A percentile compares a stretch with the other conserved stretches of the same genome.
Evolutionary conservation across 73 alveolate species (phyloP).

Genomic region (Paramecium sexaurelia): DNA sequence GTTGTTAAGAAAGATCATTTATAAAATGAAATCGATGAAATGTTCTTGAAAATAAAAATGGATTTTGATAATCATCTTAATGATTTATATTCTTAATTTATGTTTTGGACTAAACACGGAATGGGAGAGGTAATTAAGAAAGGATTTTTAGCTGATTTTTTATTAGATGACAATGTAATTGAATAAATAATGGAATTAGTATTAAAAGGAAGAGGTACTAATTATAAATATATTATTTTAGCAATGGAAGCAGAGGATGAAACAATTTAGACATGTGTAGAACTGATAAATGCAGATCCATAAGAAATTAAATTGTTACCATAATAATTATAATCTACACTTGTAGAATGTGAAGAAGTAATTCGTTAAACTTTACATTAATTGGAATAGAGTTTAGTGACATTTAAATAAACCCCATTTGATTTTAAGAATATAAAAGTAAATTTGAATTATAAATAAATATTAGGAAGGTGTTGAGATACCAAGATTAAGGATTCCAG

Average conservation of each 20-base stretch:
- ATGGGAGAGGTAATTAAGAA: constrained; percentile 50
- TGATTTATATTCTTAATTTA: constrained; percentile 48
- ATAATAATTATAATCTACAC: constrained; percentile 11
- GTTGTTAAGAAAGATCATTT: constrained; percentile 56
- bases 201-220: constrained; percentile 39
- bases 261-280: constrained; percentile 51
- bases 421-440: neutral
- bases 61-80: constrained; percentile 52
- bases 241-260: constrained; percentile 62
- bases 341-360: constrained; percentile 35
- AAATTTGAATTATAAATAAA: neutral
- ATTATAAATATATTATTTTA: neutral
- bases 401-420: constrained; percentile 10
- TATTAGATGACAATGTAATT: constrained; percentile 56
- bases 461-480: constrained; percentile 21
- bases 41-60: constrained; percentile 48
- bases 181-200: constrained; percentile 51
- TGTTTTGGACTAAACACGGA: constrained; percentile 60
- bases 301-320: constrained; percentile 52
- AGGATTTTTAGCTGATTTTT: constrained; percentile 42
- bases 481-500: constrained; percentile 28
- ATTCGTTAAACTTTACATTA: constrained; percentile 13
- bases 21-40: constrained; percentile 48
- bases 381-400: neutral
- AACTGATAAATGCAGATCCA: constrained; percentile 46